Conservation (phyloP, 495 filamentous ascomycete species). For the Xylaria cubensis region DNA sequence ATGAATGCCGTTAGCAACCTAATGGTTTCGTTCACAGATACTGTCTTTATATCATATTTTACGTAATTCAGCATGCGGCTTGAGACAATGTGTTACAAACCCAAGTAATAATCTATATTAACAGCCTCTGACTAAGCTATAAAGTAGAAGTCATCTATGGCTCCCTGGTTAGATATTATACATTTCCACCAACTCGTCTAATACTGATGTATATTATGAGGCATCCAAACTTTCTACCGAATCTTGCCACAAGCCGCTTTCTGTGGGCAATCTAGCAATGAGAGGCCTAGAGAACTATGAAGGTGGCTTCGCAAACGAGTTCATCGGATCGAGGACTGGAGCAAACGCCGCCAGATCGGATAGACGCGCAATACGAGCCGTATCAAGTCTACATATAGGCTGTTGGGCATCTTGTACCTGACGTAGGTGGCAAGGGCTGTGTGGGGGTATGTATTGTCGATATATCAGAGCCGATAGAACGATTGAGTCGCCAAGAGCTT, state of each 20-base stretch:
- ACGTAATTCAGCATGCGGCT: no score
- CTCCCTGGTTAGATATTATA: background rate
- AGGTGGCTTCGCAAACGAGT: background rate
- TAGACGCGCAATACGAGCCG: no score
- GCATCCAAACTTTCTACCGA: background rate
- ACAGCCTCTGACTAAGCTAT: no score
- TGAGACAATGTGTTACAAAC: no score
- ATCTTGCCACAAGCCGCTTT: background rate
- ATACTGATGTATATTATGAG: background rate
- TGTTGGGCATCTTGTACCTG: background rate
- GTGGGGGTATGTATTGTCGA: background rate
- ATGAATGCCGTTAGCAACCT: no score
- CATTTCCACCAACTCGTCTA: no score
- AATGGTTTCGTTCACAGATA: no score
- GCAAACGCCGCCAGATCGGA: background rate
- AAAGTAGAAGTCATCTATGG: no score
- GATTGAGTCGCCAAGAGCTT: background rate
- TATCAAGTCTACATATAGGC: no score
- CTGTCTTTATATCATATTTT: no score
- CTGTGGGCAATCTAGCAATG: background rate
- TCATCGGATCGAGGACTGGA: background rate
- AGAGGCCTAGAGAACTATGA: background rate
- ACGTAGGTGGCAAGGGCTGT: background rate
- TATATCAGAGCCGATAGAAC: background rate
- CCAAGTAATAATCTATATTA: no score